phyloP scores from a whole-genome alignment of 1,284 basidiomycete genomes.

The Ganoderma lucidum region DNA sequence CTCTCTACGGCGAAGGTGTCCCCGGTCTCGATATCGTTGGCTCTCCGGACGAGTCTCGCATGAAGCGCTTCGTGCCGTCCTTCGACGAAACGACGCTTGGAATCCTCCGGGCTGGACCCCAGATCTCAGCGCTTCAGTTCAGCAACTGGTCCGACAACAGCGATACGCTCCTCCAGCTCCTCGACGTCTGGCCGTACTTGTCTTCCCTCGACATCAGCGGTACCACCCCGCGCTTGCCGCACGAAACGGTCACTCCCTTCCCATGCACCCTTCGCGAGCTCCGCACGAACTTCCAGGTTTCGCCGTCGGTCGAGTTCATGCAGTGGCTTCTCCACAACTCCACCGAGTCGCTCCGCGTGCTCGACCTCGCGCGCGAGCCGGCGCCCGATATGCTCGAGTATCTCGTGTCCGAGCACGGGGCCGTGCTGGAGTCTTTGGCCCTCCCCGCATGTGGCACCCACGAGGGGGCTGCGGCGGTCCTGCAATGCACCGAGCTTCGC shows the following conservation, averaged over 20 bases:
- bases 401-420: constrained; percentile 56
- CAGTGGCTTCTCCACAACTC: constrained; percentile 73
- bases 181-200: constrained; percentile 66
- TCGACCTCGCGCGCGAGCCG: constrained; percentile 68
- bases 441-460: constrained; percentile 61
- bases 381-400: constrained; percentile 58
- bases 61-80: constrained; percentile 57
- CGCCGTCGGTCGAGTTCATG: constrained; percentile 66
- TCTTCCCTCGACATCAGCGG: constrained; percentile 65
- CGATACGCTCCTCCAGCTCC: constrained; percentile 63
- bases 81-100: constrained; percentile 63
- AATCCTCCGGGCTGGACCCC: constrained; percentile 60
- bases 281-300: constrained; percentile 65
- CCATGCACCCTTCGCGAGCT: constrained; percentile 57
- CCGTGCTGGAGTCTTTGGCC: constrained; percentile 58
- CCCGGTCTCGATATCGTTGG: constrained; percentile 57
- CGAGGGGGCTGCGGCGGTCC: constrained; percentile 54
- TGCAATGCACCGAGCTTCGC: constrained; percentile 56
- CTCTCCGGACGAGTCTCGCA: constrained; percentile 53
- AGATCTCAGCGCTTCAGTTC: constrained; percentile 63
- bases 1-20: constrained; percentile 63
- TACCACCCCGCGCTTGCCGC: constrained; percentile 59
- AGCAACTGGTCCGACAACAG: constrained; percentile 75
- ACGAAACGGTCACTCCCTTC: constrained; percentile 52
- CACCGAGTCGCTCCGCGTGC: constrained; percentile 51